Evolutionary conservation across 495 filamentous ascomycete genomes (phyloP).

Genomic region (Podospora pseudoanserina): DNA sequence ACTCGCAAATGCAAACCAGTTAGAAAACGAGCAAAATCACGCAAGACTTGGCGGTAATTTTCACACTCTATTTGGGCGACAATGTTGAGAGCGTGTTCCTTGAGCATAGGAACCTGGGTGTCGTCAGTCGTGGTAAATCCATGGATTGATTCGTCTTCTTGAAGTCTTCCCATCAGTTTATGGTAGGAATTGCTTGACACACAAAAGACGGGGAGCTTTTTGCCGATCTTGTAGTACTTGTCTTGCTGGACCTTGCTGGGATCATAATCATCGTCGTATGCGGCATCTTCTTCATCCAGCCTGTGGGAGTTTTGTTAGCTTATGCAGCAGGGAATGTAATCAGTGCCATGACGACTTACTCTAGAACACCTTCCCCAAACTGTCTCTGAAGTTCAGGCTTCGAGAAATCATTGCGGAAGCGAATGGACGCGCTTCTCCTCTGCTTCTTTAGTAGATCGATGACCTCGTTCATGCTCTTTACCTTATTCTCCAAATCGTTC

Average conservation of each 20-base stretch:
- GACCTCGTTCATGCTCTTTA: conserved; percentile 21
- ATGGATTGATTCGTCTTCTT: conserved; percentile 26
- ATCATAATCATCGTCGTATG: conserved; percentile 18
- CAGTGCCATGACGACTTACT: conserved; percentile 25
- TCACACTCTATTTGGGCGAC: conserved; percentile 34
- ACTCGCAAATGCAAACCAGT: conserved; percentile 54
- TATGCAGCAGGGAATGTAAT: background rate
- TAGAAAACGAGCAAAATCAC: conserved; percentile 46
- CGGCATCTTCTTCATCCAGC: conserved; percentile 20
- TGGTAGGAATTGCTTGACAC: conserved; percentile 57
- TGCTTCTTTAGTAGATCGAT: conserved; percentile 33
- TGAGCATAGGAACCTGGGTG: conserved; percentile 54
- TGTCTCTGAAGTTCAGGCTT: conserved; percentile 51
- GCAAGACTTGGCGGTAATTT: conserved; percentile 33
- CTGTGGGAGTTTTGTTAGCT: conserved; percentile 21
- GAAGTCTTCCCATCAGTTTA: conserved; percentile 53
- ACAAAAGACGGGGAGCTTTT: conserved; percentile 57
- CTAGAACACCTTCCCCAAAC: conserved; percentile 54
- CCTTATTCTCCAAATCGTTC: background rate
- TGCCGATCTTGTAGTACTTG: conserved; percentile 50
- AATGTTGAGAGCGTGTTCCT: conserved; percentile 52
- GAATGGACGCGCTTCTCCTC: conserved; percentile 44
- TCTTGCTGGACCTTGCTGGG: conserved; percentile 46
- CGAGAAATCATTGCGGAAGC: conserved; percentile 52
- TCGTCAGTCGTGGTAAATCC: conserved; percentile 23